Percentiles rank a stretch among this genome's conserved stretches.
phyloP scores from a whole-genome alignment of 2,329 filamentous ascomycete species.

The Trichoderma harzianum region DNA sequence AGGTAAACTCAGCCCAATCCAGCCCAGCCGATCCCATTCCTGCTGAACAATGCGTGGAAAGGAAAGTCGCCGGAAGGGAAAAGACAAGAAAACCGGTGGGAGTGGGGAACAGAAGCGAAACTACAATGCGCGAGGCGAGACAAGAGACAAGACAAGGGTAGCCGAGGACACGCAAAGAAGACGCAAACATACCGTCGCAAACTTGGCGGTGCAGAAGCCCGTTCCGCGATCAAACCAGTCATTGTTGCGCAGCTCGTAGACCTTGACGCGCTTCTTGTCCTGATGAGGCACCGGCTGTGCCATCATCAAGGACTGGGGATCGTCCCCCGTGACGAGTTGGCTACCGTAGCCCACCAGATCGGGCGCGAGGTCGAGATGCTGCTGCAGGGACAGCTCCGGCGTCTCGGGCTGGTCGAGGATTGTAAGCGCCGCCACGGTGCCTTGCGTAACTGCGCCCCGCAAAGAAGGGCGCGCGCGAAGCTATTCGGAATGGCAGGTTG shows the following conservation, averaged over 20 bases:
- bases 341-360: constrained; percentile 50
- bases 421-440: constrained; percentile 56
- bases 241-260: constrained; percentile 97
- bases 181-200: constrained; percentile 61
- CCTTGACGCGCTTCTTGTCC: constrained; percentile 83
- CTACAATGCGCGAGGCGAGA: not conserved
- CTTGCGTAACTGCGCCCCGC: constrained; percentile 30
- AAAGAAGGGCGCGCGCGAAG: constrained; percentile 19
- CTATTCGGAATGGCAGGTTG: not conserved
- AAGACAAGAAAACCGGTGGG: not conserved
- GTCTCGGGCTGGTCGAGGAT: constrained; percentile 50
- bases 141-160: not conserved
- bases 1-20: not conserved
- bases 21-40: not conserved
- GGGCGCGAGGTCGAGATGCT: constrained; percentile 56
- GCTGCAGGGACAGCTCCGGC: constrained; percentile 56
- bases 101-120: not conserved
- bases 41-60: not conserved
- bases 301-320: constrained; percentile 64
- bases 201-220: constrained; percentile 83
- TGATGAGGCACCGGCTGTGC: constrained; percentile 68
- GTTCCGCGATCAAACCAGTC: constrained; percentile 99
- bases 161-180: not conserved
- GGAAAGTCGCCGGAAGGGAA: not conserved
- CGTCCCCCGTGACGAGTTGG: constrained; percentile 49